Evolutionary conservation across 202 grass and related monocot species (phyloP), one percentile per base, ranked within the genome.

Genomic region (Zizania palustris): DNA sequence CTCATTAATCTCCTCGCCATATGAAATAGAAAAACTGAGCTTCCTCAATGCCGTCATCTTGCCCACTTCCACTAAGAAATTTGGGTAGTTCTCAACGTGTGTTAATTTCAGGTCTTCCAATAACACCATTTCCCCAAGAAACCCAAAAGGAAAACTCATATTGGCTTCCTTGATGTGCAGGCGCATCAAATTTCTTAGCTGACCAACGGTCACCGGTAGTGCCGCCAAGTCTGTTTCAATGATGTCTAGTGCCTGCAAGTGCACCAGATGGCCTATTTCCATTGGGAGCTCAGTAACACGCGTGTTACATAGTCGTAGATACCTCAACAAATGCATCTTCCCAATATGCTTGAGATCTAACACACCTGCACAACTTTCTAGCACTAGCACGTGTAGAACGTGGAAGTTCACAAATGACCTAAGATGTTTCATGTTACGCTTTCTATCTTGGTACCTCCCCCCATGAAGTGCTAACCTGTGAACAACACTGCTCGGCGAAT

Each of bases 291-390:
- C 7, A n/a, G 46, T 3, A 51, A 70, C 4, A 37, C 0, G 7
- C 4, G 33, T 51, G 7, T 2, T 7, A 5, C 12, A 9, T 14
- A 70, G 11, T 5, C 45, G 28, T 0, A 70, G 45, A 14, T 70
- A 53, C 46, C 33, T 70, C 45, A 79, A 8, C 36, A 57, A 62
- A 68, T 5, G 11, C 22, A 79, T 5, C 60, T 79, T 22, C 4
- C 42, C 61, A 6, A 79, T 9, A 56, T 48, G 14, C 16, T 55
- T 54, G 6, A 79, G 19, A 3, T 68, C 21, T 6, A 13, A 45
- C 1, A 33, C 37, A 28, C 18, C 39, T 6, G 1, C 15, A 41
- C 76, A 57, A 0, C 16, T 4, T 56, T 80, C 43, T 0, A 80
- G 45, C 1, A 7, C 45, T 9, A 80, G 55, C 4, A 80, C 35